Conservation (phyloP, 1,139 yeast genomes). For the Pneumocystis carinii region DNA sequence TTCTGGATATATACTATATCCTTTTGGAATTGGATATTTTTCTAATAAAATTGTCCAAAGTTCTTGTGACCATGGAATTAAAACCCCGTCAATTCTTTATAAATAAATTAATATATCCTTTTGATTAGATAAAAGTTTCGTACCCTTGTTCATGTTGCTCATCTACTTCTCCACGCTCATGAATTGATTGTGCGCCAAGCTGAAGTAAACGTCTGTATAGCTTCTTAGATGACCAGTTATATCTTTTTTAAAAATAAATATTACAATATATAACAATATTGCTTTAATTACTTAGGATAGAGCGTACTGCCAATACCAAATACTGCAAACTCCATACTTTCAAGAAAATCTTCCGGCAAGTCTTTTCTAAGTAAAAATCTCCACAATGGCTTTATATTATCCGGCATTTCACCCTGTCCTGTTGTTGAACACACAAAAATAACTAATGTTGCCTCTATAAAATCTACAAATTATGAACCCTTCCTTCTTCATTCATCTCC, state of each 20-base stretch:
- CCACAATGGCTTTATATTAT: slow-evolving; percentile 61
- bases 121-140: slow-evolving; percentile 62
- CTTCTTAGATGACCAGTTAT: slow-evolving; percentile 69
- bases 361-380: slow-evolving; percentile 50
- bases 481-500: slow-evolving; percentile 11
- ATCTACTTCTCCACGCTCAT: slow-evolving; percentile 74
- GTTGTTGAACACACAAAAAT: slow-evolving; percentile 74
- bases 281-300: slow-evolving; percentile 45
- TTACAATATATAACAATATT: neutral
- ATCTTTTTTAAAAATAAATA: slow-evolving; percentile 7
- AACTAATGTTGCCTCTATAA: slow-evolving; percentile 36
- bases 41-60: slow-evolving; percentile 15
- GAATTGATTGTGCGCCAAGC: slow-evolving; percentile 63
- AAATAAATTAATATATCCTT: slow-evolving; percentile 31
- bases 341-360: slow-evolving; percentile 43
- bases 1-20: slow-evolving; percentile 33
- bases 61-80: slow-evolving; percentile 23
- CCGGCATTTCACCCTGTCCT: slow-evolving; percentile 90
- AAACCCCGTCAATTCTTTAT: slow-evolving; percentile 30
- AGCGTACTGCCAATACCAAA: slow-evolving; percentile 95
- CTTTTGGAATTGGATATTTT: slow-evolving; percentile 27
- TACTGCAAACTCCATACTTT: slow-evolving; percentile 49
- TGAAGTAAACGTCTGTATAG: slow-evolving; percentile 63
- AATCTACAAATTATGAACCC: slow-evolving; percentile 19
- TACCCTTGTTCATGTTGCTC: slow-evolving; percentile 68